Conservation (phyloP, 805 yeast species). For the Nakazawaea laoshanensis region DNA sequence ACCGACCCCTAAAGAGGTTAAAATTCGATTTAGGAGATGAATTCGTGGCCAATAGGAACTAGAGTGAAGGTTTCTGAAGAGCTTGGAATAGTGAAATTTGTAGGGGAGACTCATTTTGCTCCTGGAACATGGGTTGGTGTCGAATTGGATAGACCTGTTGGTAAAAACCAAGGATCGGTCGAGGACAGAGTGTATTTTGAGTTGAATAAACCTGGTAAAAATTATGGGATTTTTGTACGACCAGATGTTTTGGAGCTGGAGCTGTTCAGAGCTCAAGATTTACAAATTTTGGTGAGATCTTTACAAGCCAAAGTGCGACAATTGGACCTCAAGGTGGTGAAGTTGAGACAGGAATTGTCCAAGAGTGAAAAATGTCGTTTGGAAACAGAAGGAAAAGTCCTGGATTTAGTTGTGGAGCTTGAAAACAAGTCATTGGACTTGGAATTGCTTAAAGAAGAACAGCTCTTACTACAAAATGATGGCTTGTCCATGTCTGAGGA, state of each 20-base stretch:
- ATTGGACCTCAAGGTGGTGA: neutral
- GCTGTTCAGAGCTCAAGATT: neutral
- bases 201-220: conserved; percentile 20
- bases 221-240: conserved; percentile 42
- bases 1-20: no score
- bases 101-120: conserved; percentile 52
- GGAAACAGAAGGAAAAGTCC: neutral
- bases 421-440: neutral
- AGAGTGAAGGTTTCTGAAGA: conserved; percentile 13
- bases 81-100: conserved; percentile 36
- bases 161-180: conserved; percentile 43
- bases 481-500: neutral
- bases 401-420: neutral
- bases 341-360: neutral
- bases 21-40: no score
- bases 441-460: neutral
- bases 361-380: neutral
- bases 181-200: conserved; percentile 34
- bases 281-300: neutral
- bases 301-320: neutral
- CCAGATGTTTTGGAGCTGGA: conserved; percentile 20
- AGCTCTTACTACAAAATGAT: neutral
- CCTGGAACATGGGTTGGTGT: conserved; percentile 51
- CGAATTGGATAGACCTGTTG: conserved; percentile 29
- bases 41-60: no score